Conservation (phyloP, 1,284 basidiomycete genomes). For the Neonothopanus nambi region DNA sequence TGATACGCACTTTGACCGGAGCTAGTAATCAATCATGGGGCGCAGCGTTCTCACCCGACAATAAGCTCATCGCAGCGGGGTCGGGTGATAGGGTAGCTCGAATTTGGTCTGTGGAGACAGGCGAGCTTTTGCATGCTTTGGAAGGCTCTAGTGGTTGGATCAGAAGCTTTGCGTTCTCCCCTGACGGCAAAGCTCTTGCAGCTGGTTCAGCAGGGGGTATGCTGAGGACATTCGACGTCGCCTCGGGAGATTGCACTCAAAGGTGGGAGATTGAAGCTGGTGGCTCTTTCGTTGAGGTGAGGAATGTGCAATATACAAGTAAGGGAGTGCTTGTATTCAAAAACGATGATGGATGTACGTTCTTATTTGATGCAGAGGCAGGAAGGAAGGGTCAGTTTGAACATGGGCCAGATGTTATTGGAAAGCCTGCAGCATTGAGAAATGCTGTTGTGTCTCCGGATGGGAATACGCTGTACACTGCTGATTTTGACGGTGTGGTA, state of each 20-base stretch:
- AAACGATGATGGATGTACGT: background rate
- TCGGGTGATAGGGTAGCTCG: too few relatives aligned
- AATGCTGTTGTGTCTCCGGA: background rate
- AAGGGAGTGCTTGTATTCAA: constrained; percentile 2
- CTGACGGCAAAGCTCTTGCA: constrained; percentile 6
- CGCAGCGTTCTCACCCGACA: constrained; percentile 13
- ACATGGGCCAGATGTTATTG: too few relatives aligned
- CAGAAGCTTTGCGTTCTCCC: constrained; percentile 12
- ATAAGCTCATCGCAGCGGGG: too few relatives aligned
- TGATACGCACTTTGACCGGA: background rate
- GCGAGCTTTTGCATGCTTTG: constrained; percentile 10
- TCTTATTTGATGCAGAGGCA: too few relatives aligned
- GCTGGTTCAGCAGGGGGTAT: background rate
- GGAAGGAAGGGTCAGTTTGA: too few relatives aligned
- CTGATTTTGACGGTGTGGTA: background rate
- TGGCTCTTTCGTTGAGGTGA: background rate
- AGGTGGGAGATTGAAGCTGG: too few relatives aligned
- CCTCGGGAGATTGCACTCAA: too few relatives aligned
- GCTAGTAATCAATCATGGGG: constrained; percentile 10
- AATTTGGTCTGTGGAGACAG: too few relatives aligned
- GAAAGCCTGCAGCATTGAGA: background rate
- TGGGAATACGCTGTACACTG: background rate
- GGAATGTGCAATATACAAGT: background rate
- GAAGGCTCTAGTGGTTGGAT: constrained; percentile 3
- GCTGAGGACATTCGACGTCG: constrained; percentile 10